Evolutionary conservation across 2,329 filamentous ascomycete genomes (phyloP).

Genomic region (Fusarium sp.): DNA sequence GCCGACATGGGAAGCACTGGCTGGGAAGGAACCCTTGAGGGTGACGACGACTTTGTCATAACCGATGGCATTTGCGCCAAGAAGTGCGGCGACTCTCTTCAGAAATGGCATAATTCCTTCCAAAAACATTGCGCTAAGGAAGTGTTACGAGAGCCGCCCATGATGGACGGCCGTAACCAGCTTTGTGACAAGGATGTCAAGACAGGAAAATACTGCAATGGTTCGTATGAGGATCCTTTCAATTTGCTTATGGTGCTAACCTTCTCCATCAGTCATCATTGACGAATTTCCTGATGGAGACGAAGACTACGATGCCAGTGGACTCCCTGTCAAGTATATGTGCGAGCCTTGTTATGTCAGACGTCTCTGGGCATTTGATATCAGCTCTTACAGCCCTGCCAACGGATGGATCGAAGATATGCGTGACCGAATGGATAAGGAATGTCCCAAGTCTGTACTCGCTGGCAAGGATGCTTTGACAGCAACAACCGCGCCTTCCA

Average conservation of each 20-base stretch:
- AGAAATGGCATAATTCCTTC: neutral
- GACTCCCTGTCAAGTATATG: neutral
- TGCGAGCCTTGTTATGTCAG: conserved; percentile 13
- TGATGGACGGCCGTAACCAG: neutral
- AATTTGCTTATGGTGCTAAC: neutral
- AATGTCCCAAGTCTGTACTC: neutral
- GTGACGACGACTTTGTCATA: neutral
- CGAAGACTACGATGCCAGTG: neutral
- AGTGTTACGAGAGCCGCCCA: neutral
- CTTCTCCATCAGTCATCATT: neutral
- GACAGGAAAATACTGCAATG: conserved; percentile 3
- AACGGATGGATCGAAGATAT: neutral
- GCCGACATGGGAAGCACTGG: neutral
- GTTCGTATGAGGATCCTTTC: accelerated
- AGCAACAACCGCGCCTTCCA: no score
- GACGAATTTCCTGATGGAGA: neutral
- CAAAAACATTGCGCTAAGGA: neutral
- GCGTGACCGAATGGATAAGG: neutral
- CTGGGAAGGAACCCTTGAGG: neutral
- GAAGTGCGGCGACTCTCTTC: neutral
- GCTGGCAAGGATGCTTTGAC: neutral
- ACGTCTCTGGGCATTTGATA: conserved; percentile 9
- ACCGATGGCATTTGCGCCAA: neutral
- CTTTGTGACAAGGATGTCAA: conserved; percentile 16
- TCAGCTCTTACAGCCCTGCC: conserved; percentile 1